These are phyloP conservation scores for Wickerhamomyces ciferrii DNA, from an alignment of 805 yeast genomes.

Conservation along the genomic window DNA sequence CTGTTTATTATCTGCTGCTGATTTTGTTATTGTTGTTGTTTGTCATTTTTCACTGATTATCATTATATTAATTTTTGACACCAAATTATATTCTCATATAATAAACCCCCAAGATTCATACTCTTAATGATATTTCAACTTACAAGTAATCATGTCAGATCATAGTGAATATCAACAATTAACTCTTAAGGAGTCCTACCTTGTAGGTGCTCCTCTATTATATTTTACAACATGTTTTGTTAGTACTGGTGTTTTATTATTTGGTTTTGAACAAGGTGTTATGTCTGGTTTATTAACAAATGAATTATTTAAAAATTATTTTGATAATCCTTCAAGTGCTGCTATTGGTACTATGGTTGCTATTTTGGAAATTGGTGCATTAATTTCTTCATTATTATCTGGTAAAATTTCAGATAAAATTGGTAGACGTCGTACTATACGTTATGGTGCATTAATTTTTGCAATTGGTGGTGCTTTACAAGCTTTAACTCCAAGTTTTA, in stretches of 20 bases:
- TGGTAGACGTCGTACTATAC: constrained; percentile 76
- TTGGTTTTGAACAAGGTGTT: constrained; percentile 87
- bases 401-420: constrained; percentile 73
- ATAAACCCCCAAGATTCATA: too few species aligned
- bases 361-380: constrained; percentile 83
- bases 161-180: constrained; percentile 17
- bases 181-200: constrained; percentile 15
- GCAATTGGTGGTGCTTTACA: constrained; percentile 77
- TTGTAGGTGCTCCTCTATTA: constrained; percentile 22
- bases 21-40: too few species aligned
- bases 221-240: constrained; percentile 24
- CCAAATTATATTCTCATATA: too few species aligned
- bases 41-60: too few species aligned
- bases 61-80: too few species aligned
- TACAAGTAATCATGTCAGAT: background rate
- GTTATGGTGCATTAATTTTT: constrained; percentile 74
- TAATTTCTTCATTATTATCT: constrained; percentile 70
- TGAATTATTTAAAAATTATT: constrained; percentile 61
- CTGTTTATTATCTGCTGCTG: too few species aligned
- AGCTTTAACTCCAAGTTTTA: constrained; percentile 50
- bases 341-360: constrained; percentile 85
- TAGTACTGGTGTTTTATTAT: constrained; percentile 40
- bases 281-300: constrained; percentile 84
- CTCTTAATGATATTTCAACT: too few species aligned
- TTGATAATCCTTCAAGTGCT: constrained; percentile 67